Conservation (phyloP, 495 filamentous ascomycete genomes). For the Coniosporium apollinis region DNA sequence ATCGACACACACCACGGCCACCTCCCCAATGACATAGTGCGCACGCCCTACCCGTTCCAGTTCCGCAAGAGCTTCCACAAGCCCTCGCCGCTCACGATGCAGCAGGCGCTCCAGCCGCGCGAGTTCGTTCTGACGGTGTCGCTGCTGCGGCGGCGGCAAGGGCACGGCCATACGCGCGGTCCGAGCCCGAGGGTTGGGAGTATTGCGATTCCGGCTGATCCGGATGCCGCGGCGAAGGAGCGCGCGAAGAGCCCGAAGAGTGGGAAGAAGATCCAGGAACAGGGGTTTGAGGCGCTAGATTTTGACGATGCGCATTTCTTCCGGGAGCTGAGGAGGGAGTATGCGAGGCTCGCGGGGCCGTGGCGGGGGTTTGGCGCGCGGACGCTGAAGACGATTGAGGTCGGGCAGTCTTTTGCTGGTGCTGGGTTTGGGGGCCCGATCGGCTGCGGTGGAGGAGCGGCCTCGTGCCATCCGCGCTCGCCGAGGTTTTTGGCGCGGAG, state of each 20-base stretch:
- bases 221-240: not conserved
- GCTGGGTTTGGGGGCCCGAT: not conserved
- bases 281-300: conserved; percentile 7
- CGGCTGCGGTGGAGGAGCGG: not conserved
- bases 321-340: conserved; percentile 7
- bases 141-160: conserved; percentile 12
- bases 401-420: too few species aligned
- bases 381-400: conserved; percentile 7
- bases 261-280: too few species aligned
- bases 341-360: conserved; percentile 10
- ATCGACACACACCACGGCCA: conserved; percentile 10
- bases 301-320: conserved; percentile 16
- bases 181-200: conserved; percentile 3
- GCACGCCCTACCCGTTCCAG: conserved; percentile 12
- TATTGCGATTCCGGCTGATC: conserved; percentile 9
- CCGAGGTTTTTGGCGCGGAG: conserved; percentile 8
- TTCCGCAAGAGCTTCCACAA: conserved; percentile 9
- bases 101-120: not conserved
- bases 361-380: conserved; percentile 10
- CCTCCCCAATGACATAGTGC: conserved; percentile 13
- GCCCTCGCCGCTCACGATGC: conserved; percentile 1
- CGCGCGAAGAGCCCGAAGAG: not conserved
- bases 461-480: not conserved
- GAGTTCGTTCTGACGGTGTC: conserved; percentile 13
- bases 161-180: conserved; percentile 4